These are phyloP conservation scores for Aspergillus biplanus DNA, from an alignment of 495 filamentous ascomycete species.

Conservation along the genomic window DNA sequence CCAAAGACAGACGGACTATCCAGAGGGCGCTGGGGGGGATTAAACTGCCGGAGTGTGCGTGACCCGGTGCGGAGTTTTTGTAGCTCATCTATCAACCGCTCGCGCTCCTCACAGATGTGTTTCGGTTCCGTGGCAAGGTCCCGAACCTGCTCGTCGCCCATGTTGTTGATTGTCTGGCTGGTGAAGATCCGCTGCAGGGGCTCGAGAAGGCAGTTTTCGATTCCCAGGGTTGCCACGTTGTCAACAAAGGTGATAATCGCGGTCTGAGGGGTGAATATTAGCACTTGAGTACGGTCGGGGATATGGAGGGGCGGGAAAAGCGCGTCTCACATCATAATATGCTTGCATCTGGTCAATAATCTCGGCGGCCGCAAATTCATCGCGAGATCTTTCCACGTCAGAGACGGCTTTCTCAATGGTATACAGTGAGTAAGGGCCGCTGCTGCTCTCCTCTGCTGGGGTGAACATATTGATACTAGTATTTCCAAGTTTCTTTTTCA, in stretches of 20 bases:
- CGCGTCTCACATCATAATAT: conserved; percentile 36
- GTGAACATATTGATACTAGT: too few species aligned
- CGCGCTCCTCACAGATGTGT: conserved; percentile 11
- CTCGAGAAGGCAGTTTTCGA: conserved; percentile 59
- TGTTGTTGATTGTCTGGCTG: conserved; percentile 31
- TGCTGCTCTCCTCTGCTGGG: background rate
- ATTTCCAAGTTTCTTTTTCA: too few species aligned
- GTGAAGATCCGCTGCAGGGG: conserved; percentile 35
- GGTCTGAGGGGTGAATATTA: conserved; percentile 49
- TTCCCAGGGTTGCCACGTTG: conserved; percentile 59
- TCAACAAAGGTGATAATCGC: conserved; percentile 65
- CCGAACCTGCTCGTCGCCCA: conserved; percentile 31
- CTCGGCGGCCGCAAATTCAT: conserved; percentile 26
- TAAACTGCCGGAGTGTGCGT: too few species aligned
- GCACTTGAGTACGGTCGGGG: background rate
- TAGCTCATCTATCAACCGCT: too few species aligned
- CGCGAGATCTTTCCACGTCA: conserved; percentile 2
- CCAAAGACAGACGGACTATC: too few species aligned
- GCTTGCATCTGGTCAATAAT: conserved; percentile 40
- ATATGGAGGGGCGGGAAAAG: background rate
- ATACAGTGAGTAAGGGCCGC: conserved; percentile 4
- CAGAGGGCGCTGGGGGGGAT: too few species aligned
- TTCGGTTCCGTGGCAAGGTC: conserved; percentile 27
- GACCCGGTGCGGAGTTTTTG: too few species aligned
- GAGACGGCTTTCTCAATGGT: background rate